Evolutionary conservation across 768 basidiomycete genomes (phyloP), one percentile per base, ranked within the genome.

Genomic region (Cystobasidium ongulense): DNA sequence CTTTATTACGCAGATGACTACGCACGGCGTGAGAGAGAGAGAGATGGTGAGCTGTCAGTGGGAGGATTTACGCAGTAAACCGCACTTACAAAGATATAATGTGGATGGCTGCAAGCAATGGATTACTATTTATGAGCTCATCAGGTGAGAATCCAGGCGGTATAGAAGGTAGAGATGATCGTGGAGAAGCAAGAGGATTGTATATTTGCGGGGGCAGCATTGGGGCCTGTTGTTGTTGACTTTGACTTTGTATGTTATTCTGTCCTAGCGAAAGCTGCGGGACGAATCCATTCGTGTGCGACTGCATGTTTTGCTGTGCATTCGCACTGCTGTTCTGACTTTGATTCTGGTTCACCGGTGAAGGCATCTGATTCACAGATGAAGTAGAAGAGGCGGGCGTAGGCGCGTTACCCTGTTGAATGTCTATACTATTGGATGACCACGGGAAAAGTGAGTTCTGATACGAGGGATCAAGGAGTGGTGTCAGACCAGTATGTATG

Each of bases 1-100:
- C 53, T 59, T 71, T 71, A 53, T 59, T 71, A 11, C 68, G 68
- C 53, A 71, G 29, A 61, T 71, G 68, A 18, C 68, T 71, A n/a
- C n/a, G n/a, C n/a, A n/a, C n/a, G n/a, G n/a, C n/a, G n/a, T n/a
- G n/a, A n/a, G n/a, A n/a, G n/a, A n/a, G n/a, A n/a, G n/a, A n/a
- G n/a, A n/a, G n/a, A n/a, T n/a, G n/a, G n/a, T n/a, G n/a, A n/a
- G n/a, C n/a, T n/a, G n/a, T n/a, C n/a, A n/a, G n/a, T n/a, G n/a
- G n/a, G n/a, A n/a, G n/a, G n/a, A n/a, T n/a, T n/a, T n/a, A n/a
- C n/a, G n/a, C n/a, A n/a, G n/a, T n/a, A n/a, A n/a, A n/a, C n/a
- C n/a, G n/a, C n/a, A n/a, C 68, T 46, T n/a, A 71, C 68, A 31
- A 71, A 4, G 68, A 54, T 38, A 71, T 59, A 29, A 59, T 27